Conservation (phyloP, 176 grass and related monocot genomes). For the Urochloa ruziziensis region DNA sequence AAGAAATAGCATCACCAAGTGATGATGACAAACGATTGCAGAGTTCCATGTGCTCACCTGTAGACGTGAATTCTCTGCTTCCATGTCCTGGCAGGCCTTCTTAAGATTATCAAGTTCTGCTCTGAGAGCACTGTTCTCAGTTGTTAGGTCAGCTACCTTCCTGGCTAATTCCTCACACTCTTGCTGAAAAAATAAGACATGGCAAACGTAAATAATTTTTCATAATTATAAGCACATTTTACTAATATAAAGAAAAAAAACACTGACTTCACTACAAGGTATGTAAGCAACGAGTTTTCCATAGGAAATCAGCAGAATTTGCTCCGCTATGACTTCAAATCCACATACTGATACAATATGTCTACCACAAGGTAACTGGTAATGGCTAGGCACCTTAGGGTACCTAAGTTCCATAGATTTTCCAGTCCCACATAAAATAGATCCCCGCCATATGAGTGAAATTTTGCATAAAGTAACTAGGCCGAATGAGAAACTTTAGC, state of each 20-base stretch:
- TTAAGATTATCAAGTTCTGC: constrained; percentile 66
- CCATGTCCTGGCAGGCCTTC: constrained; percentile 65
- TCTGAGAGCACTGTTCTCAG: constrained; percentile 57
- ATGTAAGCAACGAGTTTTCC: not conserved
- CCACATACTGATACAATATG: not conserved
- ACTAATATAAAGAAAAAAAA: not conserved
- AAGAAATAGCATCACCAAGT: not conserved
- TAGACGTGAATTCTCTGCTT: constrained; percentile 55
- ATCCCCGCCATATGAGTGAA: not conserved
- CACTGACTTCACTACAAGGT: not conserved
- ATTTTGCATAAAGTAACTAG: not conserved
- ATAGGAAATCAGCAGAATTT: not conserved
- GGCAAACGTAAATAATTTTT: not conserved
- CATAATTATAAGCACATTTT: not conserved
- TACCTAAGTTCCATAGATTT: not conserved
- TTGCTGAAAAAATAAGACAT: constrained; percentile 46
- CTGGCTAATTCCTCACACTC: constrained; percentile 65
- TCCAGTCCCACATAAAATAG: not conserved
- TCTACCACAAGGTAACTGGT: not conserved
- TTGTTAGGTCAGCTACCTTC: constrained; percentile 65
- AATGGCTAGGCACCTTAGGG: not conserved
- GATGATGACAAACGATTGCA: not conserved
- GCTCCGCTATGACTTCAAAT: no score
- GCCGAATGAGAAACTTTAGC: not conserved
- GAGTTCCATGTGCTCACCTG: constrained; percentile 44